phyloP scores from a whole-genome alignment of 129 eudicot genomes.

The Flaveria ramosissima region DNA sequence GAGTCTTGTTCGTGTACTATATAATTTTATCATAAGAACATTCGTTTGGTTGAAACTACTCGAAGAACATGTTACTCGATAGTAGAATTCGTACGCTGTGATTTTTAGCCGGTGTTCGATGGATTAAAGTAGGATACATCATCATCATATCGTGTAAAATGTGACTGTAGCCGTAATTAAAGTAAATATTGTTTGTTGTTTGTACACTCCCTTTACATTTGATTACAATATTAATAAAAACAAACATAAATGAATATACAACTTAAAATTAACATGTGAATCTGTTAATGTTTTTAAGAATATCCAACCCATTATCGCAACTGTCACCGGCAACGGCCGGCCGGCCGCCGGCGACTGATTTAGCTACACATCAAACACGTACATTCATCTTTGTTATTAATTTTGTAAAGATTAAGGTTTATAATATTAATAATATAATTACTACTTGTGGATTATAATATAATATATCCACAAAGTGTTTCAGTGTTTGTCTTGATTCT shows the following conservation, averaged over 20 bases:
- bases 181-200: too few species aligned
- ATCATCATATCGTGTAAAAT: too few species aligned
- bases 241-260: background rate
- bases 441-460: conserved; percentile 35
- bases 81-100: too few species aligned
- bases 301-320: conserved; percentile 17
- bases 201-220: background rate
- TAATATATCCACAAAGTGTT: background rate
- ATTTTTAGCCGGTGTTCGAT: too few species aligned
- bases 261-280: background rate
- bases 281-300: background rate
- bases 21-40: too few species aligned
- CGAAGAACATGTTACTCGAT: too few species aligned
- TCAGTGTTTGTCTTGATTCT: conserved; percentile 19
- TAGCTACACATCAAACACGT: background rate
- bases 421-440: background rate
- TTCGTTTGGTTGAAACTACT: too few species aligned
- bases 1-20: too few species aligned
- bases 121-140: too few species aligned
- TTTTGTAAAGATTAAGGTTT: conserved; percentile 4
- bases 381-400: background rate
- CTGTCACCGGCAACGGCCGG: conserved; percentile 33
- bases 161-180: too few species aligned
- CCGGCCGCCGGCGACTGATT: conserved; percentile 24
- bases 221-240: background rate